These are phyloP conservation scores for Telopea speciosissima DNA, from an alignment of 177 flowering plant genomes.

Conservation along the genomic window DNA sequence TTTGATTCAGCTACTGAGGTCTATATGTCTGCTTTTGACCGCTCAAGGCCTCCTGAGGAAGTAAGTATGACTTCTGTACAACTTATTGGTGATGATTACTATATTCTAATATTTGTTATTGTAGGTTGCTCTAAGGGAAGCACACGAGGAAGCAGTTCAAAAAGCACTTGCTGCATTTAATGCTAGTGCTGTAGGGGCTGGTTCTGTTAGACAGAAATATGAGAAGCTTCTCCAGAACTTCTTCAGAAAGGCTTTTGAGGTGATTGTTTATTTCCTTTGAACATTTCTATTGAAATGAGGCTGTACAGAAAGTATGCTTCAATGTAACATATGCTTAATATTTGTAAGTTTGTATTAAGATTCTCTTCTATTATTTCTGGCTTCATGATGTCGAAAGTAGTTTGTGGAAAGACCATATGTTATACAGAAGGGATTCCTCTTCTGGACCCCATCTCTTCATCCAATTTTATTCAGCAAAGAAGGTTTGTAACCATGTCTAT, in stretches of 20 bases:
- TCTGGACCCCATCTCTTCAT: no score
- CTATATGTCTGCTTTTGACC: slow-evolving; percentile 85
- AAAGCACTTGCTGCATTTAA: slow-evolving; percentile 65
- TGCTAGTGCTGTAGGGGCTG: slow-evolving; percentile 83
- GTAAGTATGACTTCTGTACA: slow-evolving; percentile 36
- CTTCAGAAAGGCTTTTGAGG: slow-evolving; percentile 87
- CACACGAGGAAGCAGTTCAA: slow-evolving; percentile 83
- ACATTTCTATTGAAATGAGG: no score
- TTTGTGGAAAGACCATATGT: no score
- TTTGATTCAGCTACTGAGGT: slow-evolving; percentile 74
- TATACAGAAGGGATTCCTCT: no score
- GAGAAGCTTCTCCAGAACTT: slow-evolving; percentile 74
- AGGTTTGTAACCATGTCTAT: no score
- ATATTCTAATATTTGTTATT: neutral
- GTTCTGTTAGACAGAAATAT: slow-evolving; percentile 73
- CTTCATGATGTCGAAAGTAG: no score
- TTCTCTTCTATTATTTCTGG: no score
- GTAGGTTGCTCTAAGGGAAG: slow-evolving; percentile 76
- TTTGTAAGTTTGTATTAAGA: no score
- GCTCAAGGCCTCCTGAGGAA: slow-evolving; percentile 90
- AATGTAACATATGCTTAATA: no score
- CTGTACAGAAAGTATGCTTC: no score
- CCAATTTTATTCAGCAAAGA: no score
- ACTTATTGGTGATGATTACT: neutral
- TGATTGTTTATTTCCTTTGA: slow-evolving; percentile 14